Evolutionary conservation across 805 yeast genomes (phyloP), one percentile per base, ranked within the genome.

Genomic region (Candida yuanshanica): DNA sequence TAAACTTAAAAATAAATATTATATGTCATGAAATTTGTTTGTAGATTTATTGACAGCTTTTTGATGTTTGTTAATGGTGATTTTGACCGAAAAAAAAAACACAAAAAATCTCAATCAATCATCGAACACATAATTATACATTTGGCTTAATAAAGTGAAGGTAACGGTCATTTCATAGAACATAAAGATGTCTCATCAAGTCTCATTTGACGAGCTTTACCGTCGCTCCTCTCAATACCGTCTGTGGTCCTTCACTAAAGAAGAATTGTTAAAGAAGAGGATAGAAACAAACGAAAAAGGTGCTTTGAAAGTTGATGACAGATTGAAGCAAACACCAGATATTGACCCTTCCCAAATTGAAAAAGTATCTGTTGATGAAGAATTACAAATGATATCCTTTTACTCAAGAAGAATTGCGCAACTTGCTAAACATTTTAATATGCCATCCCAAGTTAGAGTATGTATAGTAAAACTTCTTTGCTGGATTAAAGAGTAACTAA

Each of bases 151-250:
- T n/a, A n/a, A n/a, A n/a, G n/a, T n/a, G n/a, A n/a, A n/a, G n/a
- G n/a, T n/a, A n/a, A n/a, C n/a, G n/a, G n/a, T n/a, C n/a, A n/a
- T n/a, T n/a, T n/a, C n/a, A n/a, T n/a, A n/a, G n/a, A n/a, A n/a
- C n/a, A n/a, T n/a, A n/a, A 38, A 20, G 24, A 43, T 38, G 42
- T 48, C 46, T 4, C 57, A 59, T 34, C 60, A 71, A 39, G 71
- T 84, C 7, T 67, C 88, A 1, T 84, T 79, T 52, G 97, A 93
- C 60, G 99, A 93, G 48, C 66, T 93, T 31, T 91, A 87, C 62
- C 74, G 98, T 34, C 73, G 89, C 24, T 85, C 96, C 4, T 74
- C 93, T 1, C 99, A 91, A 64, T 91, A 73, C 58, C 68, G 83
- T 39, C 42, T 77, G 9, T 91, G 99, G 99, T 89, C 97, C 1